A percentile compares a stretch with the other conserved stretches of the same genome.
phyloP scores from a whole-genome alignment of 2,329 filamentous ascomycete genomes.

The Colletotrichum siamense region DNA sequence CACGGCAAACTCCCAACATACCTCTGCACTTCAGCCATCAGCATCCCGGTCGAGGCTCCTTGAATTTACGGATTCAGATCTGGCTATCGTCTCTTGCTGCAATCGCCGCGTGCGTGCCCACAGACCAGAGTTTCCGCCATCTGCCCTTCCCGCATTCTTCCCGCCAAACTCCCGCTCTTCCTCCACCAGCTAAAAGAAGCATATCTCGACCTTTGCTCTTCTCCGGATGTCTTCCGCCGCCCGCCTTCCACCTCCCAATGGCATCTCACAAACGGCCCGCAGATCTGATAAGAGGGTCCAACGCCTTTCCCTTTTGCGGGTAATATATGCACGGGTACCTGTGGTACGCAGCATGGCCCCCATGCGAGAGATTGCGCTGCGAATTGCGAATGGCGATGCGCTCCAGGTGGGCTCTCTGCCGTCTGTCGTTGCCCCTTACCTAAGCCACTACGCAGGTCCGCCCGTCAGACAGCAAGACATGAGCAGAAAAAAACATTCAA shows the following conservation, averaged over 20 bases:
- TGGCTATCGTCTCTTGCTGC: not conserved
- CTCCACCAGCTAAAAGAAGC: not conserved
- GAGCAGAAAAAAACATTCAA: not conserved
- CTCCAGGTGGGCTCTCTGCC: not conserved
- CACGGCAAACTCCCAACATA: not conserved
- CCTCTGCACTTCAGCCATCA: not conserved
- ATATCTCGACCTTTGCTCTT: not conserved
- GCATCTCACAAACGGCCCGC: not conserved
- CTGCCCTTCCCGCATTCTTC: not conserved
- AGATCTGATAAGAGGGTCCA: not conserved
- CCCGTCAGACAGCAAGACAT: not conserved
- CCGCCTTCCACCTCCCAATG: not conserved
- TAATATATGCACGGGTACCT: not conserved
- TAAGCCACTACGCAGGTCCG: not conserved
- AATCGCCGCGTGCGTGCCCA: not conserved
- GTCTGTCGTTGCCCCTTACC: not conserved
- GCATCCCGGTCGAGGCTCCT: not conserved
- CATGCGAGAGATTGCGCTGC: not conserved
- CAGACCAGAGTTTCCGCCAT: not conserved
- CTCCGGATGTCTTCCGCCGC: not conserved
- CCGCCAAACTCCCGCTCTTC: not conserved
- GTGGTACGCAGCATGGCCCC: not conserved
- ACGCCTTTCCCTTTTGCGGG: not conserved
- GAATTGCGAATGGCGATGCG: not conserved
- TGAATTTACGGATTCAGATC: not conserved